Base-by-base conservation (phyloP, 2,329 filamentous ascomycete genomes). In the Trichoderma afroharzianum region DNA sequence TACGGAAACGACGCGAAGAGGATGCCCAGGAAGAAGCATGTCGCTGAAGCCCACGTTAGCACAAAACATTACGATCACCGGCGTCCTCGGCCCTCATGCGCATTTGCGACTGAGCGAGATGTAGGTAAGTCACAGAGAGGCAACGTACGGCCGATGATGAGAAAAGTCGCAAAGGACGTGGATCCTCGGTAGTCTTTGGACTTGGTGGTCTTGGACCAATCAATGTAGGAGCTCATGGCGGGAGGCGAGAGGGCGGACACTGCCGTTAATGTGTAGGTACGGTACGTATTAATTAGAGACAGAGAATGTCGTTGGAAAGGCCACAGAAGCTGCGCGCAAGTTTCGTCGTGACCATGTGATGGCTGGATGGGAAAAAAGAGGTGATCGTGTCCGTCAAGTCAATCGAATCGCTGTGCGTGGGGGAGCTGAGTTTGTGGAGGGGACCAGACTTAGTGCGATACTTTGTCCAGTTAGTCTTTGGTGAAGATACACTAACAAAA, bases 21-120 rank as follows among this genome's bases (percentile, higher is more conserved):
- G 82, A 98, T 94, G 77, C 96, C 96, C 75, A 99, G 92, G 88
- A 98, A 97, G 89, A 99, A 99, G 82, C 93, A 97, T 75, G 93
- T 94, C 74, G 92, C 92, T 95, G 77, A 47, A 53, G 28, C 21
- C 59, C 3, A 39, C n/a, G 30, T 63, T 64, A 71, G 61, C 61
- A 53, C 28, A 68, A 47, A 14, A 59, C 9, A n/a, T 32, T 2
- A 3, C 7, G 0, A 12, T 18, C n/a, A 15, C 14, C 53, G n/a
- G 30, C 4, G 21, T 12, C 8, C 1, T 21, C 47, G n/a, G 3
- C 11, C 8, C 28, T 26, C 53, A 15, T 11, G 18, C 53, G 47
- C 53, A 12, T 9, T 47, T 8, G 12, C 33, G 24, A 2, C 15
- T 15, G 15, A 24, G 32, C 32, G 26, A 58, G 68, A 71, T 43